Conservation (phyloP, 352 stramenopile genomes). For the Phytophthora fragariaefolia region DNA sequence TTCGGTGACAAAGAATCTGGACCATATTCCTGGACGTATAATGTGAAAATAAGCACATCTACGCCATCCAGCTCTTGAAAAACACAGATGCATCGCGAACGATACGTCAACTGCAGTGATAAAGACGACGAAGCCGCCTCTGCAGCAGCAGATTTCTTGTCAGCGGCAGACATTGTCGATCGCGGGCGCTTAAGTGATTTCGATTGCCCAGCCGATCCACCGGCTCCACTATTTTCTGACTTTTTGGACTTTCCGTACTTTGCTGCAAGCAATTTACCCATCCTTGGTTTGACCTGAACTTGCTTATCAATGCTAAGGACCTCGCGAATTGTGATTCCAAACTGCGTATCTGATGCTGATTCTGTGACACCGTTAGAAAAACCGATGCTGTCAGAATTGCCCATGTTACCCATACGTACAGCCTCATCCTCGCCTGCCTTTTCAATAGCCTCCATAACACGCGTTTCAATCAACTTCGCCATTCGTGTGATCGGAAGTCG, state of each 20-base stretch:
- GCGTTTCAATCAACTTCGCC: conserved; percentile 84
- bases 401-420: conserved; percentile 79
- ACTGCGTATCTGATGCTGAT: conserved; percentile 78
- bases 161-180: conserved; percentile 19
- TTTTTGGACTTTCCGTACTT: conserved; percentile 78
- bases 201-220: conserved; percentile 28
- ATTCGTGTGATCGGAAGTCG: conserved; percentile 85
- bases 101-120: conserved; percentile 82
- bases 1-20: conserved; percentile 78
- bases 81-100: conserved; percentile 89
- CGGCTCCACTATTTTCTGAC: conserved; percentile 23
- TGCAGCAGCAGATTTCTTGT: conserved; percentile 32
- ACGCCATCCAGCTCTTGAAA: conserved; percentile 91
- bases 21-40: conserved; percentile 91
- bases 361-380: conserved; percentile 71
- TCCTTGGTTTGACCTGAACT: conserved; percentile 87
- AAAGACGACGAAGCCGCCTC: conserved; percentile 25
- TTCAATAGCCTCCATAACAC: conserved; percentile 76
- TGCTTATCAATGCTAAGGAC: conserved; percentile 89
- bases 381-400: conserved; percentile 85
- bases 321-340: conserved; percentile 87
- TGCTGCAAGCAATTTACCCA: conserved; percentile 72
- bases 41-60: conserved; percentile 89
- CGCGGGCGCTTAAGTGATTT: conserved; percentile 82
- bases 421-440: conserved; percentile 82